Conservation (phyloP, 805 yeast genomes). For the Yarrowia sp. region DNA sequence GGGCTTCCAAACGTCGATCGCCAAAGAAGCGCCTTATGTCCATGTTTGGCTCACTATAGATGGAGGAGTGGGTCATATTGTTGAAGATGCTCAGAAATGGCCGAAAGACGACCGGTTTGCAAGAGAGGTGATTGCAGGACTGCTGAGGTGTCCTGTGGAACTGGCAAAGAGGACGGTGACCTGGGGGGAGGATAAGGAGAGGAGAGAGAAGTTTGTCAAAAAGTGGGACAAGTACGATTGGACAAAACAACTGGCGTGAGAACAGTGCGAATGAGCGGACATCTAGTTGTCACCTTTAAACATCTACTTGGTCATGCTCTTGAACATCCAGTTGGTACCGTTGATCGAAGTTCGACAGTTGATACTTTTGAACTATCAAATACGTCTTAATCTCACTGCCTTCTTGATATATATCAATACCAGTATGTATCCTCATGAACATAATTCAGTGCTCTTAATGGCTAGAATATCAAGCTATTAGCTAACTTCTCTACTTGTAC, state of each 20-base stretch:
- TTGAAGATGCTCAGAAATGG: slow-evolving; percentile 55
- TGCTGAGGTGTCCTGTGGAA: slow-evolving; percentile 53
- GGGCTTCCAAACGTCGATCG: slow-evolving; percentile 50
- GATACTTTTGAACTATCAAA: too few species aligned
- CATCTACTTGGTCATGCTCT: too few species aligned
- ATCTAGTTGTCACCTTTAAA: too few species aligned
- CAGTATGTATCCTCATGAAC: too few species aligned
- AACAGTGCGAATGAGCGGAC: background rate
- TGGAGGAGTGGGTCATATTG: slow-evolving; percentile 61
- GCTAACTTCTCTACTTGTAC: too few species aligned
- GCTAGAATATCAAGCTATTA: too few species aligned
- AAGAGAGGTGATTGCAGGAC: slow-evolving; percentile 57
- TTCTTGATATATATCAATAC: too few species aligned
- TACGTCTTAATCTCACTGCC: too few species aligned
- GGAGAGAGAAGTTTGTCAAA: slow-evolving; percentile 50
- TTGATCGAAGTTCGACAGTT: too few species aligned
- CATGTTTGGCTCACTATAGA: slow-evolving; percentile 58
- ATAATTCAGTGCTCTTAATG: too few species aligned
- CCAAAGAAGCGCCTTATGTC: slow-evolving; percentile 59
- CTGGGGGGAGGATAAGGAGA: slow-evolving; percentile 47
- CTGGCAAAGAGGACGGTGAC: slow-evolving; percentile 50
- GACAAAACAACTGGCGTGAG: slow-evolving; percentile 41
- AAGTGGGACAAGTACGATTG: slow-evolving; percentile 52
- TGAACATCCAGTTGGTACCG: too few species aligned
- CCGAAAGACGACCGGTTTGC: slow-evolving; percentile 58